phyloP scores from a whole-genome alignment of 176 grass and related monocot genomes.

The Guadua angustifolia region DNA sequence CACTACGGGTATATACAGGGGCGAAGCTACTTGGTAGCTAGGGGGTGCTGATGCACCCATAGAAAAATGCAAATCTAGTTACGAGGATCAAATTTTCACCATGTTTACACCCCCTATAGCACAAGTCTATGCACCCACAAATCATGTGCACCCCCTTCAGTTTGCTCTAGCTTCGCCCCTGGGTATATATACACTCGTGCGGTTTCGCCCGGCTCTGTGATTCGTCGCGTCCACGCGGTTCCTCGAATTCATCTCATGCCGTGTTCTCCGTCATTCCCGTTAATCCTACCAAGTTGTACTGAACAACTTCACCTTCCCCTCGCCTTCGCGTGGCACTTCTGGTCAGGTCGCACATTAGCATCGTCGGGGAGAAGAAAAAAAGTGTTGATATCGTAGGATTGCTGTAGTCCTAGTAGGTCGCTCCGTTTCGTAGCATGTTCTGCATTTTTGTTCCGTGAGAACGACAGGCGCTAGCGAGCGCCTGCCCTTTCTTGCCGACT shows the following conservation, averaged over 20 bases:
- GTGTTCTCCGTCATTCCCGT: not conserved
- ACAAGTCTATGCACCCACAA: too few relatives aligned
- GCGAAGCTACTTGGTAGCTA: too few relatives aligned
- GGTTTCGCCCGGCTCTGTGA: not conserved
- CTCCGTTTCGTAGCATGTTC: not conserved
- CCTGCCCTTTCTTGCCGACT: not conserved
- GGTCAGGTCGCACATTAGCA: not conserved
- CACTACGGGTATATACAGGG: not conserved
- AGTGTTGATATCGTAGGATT: not conserved
- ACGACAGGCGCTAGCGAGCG: not conserved
- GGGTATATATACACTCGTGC: not conserved
- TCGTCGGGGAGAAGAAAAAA: too few relatives aligned
- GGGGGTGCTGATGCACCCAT: too few relatives aligned
- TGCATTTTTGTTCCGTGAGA: not conserved
- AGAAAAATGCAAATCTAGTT: too few relatives aligned
- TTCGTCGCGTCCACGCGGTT: too few relatives aligned
- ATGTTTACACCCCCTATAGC: too few relatives aligned
- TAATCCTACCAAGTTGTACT: too few relatives aligned
- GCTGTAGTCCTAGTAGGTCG: not conserved
- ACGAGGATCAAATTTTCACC: too few relatives aligned
- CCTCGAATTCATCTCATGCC: not conserved
- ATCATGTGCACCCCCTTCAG: too few relatives aligned
- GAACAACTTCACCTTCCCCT: too few relatives aligned
- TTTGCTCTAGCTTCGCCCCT: too few relatives aligned
- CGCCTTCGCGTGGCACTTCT: not conserved